Evolutionary conservation across 768 basidiomycete species (phyloP).

Genomic region (Harrya chromipes): DNA sequence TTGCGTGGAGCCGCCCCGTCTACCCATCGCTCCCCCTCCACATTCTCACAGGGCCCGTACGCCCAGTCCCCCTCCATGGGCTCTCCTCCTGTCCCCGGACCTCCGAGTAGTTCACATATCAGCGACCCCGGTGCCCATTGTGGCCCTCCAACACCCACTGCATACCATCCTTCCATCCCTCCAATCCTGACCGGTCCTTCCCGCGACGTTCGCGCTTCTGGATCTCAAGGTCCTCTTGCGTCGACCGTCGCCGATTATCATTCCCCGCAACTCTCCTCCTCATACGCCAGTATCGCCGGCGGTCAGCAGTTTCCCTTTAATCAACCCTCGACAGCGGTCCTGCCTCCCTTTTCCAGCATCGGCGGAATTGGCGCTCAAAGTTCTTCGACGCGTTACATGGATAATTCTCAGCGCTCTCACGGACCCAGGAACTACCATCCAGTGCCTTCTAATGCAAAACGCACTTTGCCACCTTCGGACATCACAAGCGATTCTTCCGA

Average conservation of each 20-base stretch:
- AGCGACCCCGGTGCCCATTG: constrained; percentile 22
- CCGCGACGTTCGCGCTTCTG: constrained; percentile 33
- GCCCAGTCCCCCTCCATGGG: constrained; percentile 62
- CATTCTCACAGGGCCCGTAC: constrained; percentile 46
- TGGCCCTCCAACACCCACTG: constrained; percentile 30
- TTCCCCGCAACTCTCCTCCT: constrained; percentile 39
- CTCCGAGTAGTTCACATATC: constrained; percentile 34
- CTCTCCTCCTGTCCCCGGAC: constrained; percentile 45
- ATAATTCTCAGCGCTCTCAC: constrained; percentile 35
- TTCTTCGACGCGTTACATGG: constrained; percentile 56
- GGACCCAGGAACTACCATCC: constrained; percentile 31
- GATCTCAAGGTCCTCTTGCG: constrained; percentile 34
- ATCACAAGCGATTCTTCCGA: constrained; percentile 82
- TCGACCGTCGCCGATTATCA: constrained; percentile 43
- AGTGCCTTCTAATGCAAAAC: constrained; percentile 46
- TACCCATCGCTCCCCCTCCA: constrained; percentile 60
- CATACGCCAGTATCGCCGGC: constrained; percentile 39
- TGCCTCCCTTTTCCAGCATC: constrained; percentile 72
- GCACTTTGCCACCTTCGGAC: constrained; percentile 60
- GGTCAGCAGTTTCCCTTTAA: constrained; percentile 32
- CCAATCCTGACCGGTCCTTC: constrained; percentile 30
- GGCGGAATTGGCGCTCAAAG: constrained; percentile 53
- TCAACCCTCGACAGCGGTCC: constrained; percentile 47
- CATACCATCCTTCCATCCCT: constrained; percentile 28
- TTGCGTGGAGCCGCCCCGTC: constrained; percentile 55